Evolutionary conservation across 306 rosid genomes (phyloP).

Genomic region (Prunus dulcis): DNA sequence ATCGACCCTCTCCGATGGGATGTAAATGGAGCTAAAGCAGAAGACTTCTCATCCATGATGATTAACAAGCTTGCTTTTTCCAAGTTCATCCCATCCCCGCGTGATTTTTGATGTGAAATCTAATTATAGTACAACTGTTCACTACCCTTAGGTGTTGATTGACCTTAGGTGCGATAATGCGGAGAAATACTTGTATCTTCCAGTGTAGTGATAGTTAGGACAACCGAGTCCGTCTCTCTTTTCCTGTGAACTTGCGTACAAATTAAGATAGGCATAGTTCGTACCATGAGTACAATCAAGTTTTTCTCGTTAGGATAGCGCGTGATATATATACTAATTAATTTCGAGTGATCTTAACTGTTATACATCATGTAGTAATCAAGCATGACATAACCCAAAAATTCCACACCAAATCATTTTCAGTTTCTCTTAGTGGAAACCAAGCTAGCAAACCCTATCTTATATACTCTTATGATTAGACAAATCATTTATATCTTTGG

Average conservation of each 20-base stretch:
- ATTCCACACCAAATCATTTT: neutral
- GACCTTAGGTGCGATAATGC: neutral
- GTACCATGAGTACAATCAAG: no score
- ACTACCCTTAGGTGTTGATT: neutral
- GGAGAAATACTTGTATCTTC: no score
- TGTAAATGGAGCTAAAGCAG: neutral
- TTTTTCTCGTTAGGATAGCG: no score
- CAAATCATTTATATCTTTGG: neutral
- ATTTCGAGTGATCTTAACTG: neutral
- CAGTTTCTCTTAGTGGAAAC: slow-evolving; percentile 5
- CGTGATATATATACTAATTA: neutral
- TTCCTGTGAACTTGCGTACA: no score
- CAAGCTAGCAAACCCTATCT: neutral
- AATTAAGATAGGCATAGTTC: no score
- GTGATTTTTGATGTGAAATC: neutral
- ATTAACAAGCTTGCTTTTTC: neutral
- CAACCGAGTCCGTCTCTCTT: no score
- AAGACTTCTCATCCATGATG: neutral
- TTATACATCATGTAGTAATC: neutral
- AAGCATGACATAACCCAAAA: neutral
- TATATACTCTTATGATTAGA: neutral
- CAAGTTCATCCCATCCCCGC: neutral
- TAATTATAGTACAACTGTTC: neutral
- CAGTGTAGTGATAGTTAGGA: no score
- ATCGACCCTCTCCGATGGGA: neutral